phyloP scores from a whole-genome alignment of 805 yeast species.

The Schwanniomyces sp. region DNA sequence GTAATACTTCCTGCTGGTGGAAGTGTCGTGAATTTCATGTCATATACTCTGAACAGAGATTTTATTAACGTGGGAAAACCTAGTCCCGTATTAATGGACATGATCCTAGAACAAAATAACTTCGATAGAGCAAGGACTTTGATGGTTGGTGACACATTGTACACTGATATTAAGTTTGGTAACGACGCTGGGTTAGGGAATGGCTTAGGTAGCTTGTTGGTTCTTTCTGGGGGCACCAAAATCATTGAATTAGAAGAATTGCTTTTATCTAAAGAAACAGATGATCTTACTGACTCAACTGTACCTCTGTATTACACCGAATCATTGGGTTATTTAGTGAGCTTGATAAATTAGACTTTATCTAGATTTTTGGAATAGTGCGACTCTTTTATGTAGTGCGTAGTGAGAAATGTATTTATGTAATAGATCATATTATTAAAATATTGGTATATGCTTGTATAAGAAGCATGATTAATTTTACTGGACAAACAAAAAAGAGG shows the following conservation, averaged over 20 bases:
- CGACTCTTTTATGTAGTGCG: not conserved
- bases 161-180: slow-evolving; percentile 44
- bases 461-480: slow-evolving; percentile 53
- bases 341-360: slow-evolving; percentile 6
- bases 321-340: slow-evolving; percentile 30
- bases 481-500: slow-evolving; percentile 63
- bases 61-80: slow-evolving; percentile 41
- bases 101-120: slow-evolving; percentile 23
- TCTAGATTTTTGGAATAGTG: not conserved
- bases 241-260: slow-evolving; percentile 19
- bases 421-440: not conserved
- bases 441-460: not conserved
- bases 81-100: slow-evolving; percentile 27
- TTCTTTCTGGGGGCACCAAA: slow-evolving; percentile 37
- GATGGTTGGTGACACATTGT: slow-evolving; percentile 44
- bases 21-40: slow-evolving; percentile 37
- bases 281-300: slow-evolving; percentile 12
- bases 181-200: slow-evolving; percentile 38
- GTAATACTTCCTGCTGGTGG: slow-evolving; percentile 42
- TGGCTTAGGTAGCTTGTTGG: slow-evolving; percentile 30
- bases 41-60: slow-evolving; percentile 32
- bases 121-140: slow-evolving; percentile 28
- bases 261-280: slow-evolving; percentile 4
- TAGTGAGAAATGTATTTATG: not conserved
- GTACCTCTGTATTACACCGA: slow-evolving; percentile 30